These are phyloP conservation scores for Tolypocladium ovalisporum DNA, from an alignment of 2,329 filamentous ascomycete species.

Conservation along the genomic window DNA sequence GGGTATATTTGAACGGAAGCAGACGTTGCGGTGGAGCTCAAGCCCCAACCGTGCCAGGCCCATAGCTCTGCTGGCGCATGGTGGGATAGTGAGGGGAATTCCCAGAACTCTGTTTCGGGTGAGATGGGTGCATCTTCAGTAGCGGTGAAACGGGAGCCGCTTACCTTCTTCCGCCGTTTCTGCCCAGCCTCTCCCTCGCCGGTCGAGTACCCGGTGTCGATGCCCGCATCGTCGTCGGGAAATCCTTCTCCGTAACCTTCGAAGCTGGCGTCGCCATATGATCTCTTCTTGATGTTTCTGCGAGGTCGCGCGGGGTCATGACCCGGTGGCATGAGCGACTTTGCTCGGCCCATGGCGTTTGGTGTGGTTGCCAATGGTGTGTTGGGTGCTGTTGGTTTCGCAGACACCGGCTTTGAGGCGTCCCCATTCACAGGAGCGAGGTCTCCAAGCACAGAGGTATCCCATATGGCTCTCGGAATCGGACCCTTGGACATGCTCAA, in stretches of 20 bases:
- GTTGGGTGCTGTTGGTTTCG: conserved; percentile 39
- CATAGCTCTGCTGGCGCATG: conserved; percentile 42
- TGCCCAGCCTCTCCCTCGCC: conserved; percentile 57
- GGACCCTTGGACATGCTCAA: conserved; percentile 46
- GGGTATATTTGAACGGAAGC: conserved; percentile 1
- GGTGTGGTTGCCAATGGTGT: conserved; percentile 33
- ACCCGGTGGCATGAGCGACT: conserved; percentile 25
- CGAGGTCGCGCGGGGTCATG: conserved; percentile 46
- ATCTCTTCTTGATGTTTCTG: conserved; percentile 59
- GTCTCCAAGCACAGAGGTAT: conserved; percentile 48
- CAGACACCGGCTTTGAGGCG: conserved; percentile 28
- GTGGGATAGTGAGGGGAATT: conserved; percentile 30
- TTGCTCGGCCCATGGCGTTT: conserved; percentile 23
- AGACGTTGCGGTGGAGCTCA: conserved; percentile 19
- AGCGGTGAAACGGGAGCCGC: conserved; percentile 4
- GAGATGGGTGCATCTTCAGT: conserved; percentile 7
- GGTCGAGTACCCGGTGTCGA: conserved; percentile 56
- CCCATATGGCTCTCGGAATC: conserved; percentile 44
- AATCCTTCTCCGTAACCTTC: conserved; percentile 66
- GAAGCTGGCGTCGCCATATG: conserved; percentile 64
- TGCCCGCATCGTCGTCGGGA: conserved; percentile 52
- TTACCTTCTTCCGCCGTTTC: conserved; percentile 58
- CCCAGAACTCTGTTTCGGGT: conserved; percentile 32
- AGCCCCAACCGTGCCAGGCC: conserved; percentile 47
- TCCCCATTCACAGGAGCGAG: conserved; percentile 31